Conservation (phyloP, 2,329 filamentous ascomycete species). For the Stagonosporopsis vannaccii region DNA sequence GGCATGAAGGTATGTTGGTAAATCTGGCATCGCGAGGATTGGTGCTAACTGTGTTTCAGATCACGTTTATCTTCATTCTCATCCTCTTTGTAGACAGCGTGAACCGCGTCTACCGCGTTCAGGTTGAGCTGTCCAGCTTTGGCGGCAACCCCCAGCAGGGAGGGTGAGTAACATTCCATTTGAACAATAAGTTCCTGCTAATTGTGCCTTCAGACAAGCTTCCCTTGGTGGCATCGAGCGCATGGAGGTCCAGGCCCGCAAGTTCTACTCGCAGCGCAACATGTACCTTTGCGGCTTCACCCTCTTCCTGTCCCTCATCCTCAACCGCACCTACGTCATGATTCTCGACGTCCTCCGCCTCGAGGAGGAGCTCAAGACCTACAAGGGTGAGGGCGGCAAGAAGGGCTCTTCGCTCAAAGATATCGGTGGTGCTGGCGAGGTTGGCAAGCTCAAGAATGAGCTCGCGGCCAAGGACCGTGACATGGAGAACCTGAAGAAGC, state of each 20-base stretch:
- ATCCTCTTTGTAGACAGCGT: conserved; percentile 98
- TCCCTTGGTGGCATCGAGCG: conserved; percentile 87
- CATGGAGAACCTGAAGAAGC: conserved; percentile 89
- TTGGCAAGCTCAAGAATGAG: conserved; percentile 71
- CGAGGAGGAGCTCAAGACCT: conserved; percentile 87
- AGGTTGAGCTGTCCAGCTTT: conserved; percentile 81
- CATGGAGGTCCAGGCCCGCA: conserved; percentile 98
- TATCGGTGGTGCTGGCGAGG: conserved; percentile 77
- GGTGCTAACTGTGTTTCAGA: conserved; percentile 57
- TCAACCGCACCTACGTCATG: conserved; percentile 98
- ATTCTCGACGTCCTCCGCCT: conserved; percentile 91
- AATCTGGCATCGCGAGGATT: neutral
- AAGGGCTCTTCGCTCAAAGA: conserved; percentile 75
- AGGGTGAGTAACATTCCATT: conserved; percentile 55
- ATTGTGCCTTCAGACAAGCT: conserved; percentile 59
- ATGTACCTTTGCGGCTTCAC: conserved; percentile 99
- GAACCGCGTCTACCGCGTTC: conserved; percentile 94
- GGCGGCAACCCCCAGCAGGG: conserved; percentile 65
- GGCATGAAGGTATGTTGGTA: conserved; percentile 75
- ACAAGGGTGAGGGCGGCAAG: conserved; percentile 72
- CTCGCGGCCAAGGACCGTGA: conserved; percentile 79
- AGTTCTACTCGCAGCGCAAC: conserved; percentile 99
- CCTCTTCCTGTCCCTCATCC: conserved; percentile 96
- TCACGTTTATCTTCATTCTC: conserved; percentile 98
- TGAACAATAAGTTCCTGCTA: conserved; percentile 16